phyloP scores from a whole-genome alignment of 1,284 basidiomycete genomes.

The Anthracocystis setariae region DNA sequence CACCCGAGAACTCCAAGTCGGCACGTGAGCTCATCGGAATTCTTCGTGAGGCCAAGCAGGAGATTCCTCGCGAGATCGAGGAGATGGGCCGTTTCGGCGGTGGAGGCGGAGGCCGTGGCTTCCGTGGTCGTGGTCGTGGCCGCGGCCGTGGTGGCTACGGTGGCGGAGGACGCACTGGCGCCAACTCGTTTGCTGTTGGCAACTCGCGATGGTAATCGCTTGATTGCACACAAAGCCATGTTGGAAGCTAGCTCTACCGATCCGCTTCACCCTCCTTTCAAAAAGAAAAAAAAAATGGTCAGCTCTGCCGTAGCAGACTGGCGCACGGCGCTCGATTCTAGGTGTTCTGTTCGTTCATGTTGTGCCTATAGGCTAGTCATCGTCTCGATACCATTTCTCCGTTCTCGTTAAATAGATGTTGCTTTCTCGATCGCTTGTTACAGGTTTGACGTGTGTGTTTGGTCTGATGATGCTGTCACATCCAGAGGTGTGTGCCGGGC shows the following conservation, averaged over 20 bases:
- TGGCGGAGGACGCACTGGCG: constrained; percentile 56
- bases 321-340: constrained; percentile 5
- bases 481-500: too few species aligned
- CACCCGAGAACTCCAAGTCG: constrained; percentile 84
- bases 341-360: constrained; percentile 9
- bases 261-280: not conserved
- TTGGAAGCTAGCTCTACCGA: not conserved
- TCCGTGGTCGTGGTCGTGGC: constrained; percentile 56
- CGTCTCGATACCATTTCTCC: constrained; percentile 6
- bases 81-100: constrained; percentile 87
- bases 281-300: not conserved
- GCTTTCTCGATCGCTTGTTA: not conserved
- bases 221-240: not conserved
- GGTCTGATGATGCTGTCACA: too few species aligned
- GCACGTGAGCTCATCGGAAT: constrained; percentile 91
- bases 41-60: constrained; percentile 87
- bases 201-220: constrained; percentile 56
- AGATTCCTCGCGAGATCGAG: constrained; percentile 85
- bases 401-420: constrained; percentile 10
- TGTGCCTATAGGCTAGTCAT: constrained; percentile 2
- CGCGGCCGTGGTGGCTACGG: constrained; percentile 49
- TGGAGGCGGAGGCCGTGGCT: constrained; percentile 57
- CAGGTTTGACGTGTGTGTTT: not conserved
- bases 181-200: constrained; percentile 58
- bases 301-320: constrained; percentile 1